phyloP scores from a whole-genome alignment of 805 yeast species.

The Pichia nanzhaoensis region DNA sequence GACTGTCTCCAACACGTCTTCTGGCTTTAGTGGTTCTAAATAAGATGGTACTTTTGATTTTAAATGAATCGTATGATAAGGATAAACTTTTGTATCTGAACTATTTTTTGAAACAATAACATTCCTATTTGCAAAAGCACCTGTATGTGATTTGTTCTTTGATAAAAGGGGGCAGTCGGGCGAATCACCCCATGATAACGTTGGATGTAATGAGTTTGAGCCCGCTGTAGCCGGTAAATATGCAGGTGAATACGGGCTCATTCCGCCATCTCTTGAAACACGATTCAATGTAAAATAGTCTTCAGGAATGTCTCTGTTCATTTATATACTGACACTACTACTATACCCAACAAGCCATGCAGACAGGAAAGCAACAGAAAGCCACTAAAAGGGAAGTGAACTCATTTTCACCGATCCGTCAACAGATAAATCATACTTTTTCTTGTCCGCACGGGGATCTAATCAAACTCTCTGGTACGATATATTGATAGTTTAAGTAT shows the following conservation, averaged over 20 bases:
- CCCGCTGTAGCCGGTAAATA: not conserved
- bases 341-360: not conserved
- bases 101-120: constrained; percentile 6
- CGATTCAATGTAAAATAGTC: constrained; percentile 7
- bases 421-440: too few species aligned
- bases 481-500: too few species aligned
- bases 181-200: constrained; percentile 9
- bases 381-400: too few species aligned
- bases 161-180: constrained; percentile 15
- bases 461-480: too few species aligned
- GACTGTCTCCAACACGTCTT: constrained; percentile 5
- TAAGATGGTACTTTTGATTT: constrained; percentile 14
- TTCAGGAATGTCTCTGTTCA: constrained; percentile 5
- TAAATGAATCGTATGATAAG: constrained; percentile 22
- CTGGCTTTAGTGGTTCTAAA: constrained; percentile 21
- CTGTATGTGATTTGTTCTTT: constrained; percentile 23
- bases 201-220: constrained; percentile 1
- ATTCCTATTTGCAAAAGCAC: constrained; percentile 9
- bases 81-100: constrained; percentile 7
- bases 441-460: too few species aligned
- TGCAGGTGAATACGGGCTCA: constrained; percentile 4
- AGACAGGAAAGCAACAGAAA: too few species aligned
- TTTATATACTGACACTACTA: not conserved
- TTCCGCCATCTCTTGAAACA: not conserved
- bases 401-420: too few species aligned